Conservation (phyloP, 352 stramenopile species). For the Globisporangium uncinulatum region DNA sequence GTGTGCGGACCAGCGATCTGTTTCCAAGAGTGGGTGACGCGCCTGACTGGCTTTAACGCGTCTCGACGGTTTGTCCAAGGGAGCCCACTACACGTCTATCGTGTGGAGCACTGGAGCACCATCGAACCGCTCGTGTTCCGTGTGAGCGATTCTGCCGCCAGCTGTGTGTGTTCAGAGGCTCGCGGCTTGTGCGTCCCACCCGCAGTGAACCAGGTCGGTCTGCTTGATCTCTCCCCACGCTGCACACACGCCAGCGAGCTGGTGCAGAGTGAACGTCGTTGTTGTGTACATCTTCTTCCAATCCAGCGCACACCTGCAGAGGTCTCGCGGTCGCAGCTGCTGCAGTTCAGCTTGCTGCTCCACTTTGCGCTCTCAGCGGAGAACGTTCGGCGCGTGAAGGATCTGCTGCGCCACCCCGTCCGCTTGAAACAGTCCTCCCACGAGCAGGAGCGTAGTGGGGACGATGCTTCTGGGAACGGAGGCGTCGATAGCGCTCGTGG, state of each 20-base stretch:
- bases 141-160: background rate
- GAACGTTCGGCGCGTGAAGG: conserved; percentile 16
- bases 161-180: background rate
- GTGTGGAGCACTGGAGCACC: background rate
- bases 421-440: background rate
- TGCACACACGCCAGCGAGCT: background rate
- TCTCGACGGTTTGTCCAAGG: background rate
- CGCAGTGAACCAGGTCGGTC: conserved; percentile 1
- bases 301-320: background rate
- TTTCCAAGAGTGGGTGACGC: background rate
- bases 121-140: conserved; percentile 9
- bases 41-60: background rate
- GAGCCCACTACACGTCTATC: conserved; percentile 7
- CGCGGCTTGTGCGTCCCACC: background rate
- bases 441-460: conserved; percentile 6
- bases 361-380: conserved; percentile 19
- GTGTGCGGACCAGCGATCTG: background rate
- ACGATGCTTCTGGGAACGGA: background rate
- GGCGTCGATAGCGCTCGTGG: conserved; percentile 3
- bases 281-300: background rate
- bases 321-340: conserved; percentile 1
- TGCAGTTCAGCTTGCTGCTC: conserved; percentile 14
- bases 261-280: background rate
- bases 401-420: conserved; percentile 22
- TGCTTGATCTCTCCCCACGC: conserved; percentile 1